phyloP scores from a whole-genome alignment of 202 grass and related monocot genomes.

The Panicum virgatum region DNA sequence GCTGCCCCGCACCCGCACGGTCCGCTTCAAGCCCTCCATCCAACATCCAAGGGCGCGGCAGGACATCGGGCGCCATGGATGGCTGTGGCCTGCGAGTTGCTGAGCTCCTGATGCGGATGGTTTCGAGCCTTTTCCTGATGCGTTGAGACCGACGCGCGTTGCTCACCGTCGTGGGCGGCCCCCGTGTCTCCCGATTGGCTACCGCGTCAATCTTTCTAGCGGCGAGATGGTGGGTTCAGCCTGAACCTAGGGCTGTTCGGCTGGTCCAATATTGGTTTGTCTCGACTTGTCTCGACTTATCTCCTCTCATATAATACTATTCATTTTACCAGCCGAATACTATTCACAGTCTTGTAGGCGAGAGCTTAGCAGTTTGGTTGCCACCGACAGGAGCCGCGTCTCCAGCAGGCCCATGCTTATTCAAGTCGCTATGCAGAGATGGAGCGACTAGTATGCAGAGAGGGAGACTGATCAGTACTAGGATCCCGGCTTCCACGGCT shows the following conservation, averaged over 20 bases:
- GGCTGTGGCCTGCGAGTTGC: neutral
- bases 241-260: too few relatives aligned
- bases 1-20: constrained; percentile 2
- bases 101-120: constrained; percentile 2
- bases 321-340: too few relatives aligned
- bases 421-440: neutral
- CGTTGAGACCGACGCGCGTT: neutral
- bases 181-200: too few relatives aligned
- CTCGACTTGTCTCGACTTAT: too few relatives aligned
- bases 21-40: neutral
- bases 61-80: neutral
- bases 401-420: neutral
- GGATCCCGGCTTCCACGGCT: neutral
- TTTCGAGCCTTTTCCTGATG: neutral
- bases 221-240: neutral
- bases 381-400: neutral
- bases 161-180: too few relatives aligned
- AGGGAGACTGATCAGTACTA: neutral
- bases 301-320: too few relatives aligned
- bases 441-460: neutral
- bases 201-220: too few relatives aligned
- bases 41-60: constrained; percentile 7
- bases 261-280: too few relatives aligned
- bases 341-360: too few relatives aligned
- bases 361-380: neutral